phyloP scores from a whole-genome alignment of 192 early-diverging fungal genomes.

The Coemansia sp. region DNA sequence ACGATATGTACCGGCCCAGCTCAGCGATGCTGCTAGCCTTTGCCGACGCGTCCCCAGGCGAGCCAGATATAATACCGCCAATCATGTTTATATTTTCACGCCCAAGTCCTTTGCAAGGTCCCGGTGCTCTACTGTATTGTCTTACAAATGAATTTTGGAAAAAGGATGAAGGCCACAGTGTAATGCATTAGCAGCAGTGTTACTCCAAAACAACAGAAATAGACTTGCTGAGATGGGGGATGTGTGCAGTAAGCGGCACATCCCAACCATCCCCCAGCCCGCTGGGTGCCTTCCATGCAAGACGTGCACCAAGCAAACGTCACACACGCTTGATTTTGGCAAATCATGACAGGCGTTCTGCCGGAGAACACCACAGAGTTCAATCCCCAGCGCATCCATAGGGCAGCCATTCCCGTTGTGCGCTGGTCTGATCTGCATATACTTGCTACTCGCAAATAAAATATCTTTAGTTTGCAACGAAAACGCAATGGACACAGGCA shows the following conservation, averaged over 20 bases:
- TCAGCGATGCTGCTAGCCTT: conserved; percentile 7
- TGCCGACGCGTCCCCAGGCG: background rate
- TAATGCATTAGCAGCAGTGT: background rate
- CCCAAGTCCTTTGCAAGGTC: background rate
- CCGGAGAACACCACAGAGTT: background rate
- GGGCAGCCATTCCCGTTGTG: background rate
- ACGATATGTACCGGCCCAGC: conserved; percentile 28
- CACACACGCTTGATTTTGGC: background rate
- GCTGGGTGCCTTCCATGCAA: background rate
- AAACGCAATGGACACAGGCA: background rate
- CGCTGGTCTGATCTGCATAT: background rate
- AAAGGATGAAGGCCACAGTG: background rate
- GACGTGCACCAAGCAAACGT: background rate
- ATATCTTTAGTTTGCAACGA: too few species aligned
- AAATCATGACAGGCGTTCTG: background rate
- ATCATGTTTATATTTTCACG: background rate
- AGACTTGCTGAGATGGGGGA: background rate
- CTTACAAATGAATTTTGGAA: background rate
- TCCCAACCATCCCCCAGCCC: background rate
- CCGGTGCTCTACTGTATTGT: background rate
- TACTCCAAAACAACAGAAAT: background rate
- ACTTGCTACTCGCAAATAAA: background rate
- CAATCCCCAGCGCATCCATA: background rate
- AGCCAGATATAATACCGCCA: background rate
- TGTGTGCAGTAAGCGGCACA: background rate